These are phyloP conservation scores for Solanum tacnaense DNA, from an alignment of 257 asterid genomes.

Conservation along the genomic window DNA sequence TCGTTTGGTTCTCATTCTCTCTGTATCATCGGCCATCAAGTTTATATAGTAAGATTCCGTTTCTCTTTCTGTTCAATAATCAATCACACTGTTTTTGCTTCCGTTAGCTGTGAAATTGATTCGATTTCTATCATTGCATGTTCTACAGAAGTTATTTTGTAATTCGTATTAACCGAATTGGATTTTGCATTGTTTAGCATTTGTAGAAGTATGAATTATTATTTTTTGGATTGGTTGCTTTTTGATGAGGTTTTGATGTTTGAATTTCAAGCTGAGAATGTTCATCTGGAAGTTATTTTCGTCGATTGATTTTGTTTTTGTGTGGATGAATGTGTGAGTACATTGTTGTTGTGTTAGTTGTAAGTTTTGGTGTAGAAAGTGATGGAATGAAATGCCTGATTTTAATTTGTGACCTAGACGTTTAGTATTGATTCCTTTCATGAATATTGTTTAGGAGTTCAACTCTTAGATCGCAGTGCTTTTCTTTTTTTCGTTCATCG, in stretches of 20 bases:
- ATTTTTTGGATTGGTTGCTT: background rate
- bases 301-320: background rate
- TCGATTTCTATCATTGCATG: background rate
- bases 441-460: background rate
- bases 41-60: background rate
- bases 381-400: background rate
- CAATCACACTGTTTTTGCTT: background rate
- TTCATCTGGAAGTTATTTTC: background rate
- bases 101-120: background rate
- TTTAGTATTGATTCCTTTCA: background rate
- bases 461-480: background rate
- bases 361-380: background rate
- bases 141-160: background rate
- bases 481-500: background rate
- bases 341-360: background rate
- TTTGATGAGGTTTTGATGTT: background rate
- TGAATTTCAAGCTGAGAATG: background rate
- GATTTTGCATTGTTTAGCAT: background rate
- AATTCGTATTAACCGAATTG: background rate
- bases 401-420: background rate
- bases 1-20: background rate
- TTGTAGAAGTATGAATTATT: background rate
- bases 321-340: background rate
- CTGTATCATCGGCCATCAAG: background rate
- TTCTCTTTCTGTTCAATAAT: background rate